Percentiles rank a stretch among this genome's conserved stretches.
phyloP scores from a whole-genome alignment of 2,329 filamentous ascomycete genomes.

The Trichoderma sp. region DNA sequence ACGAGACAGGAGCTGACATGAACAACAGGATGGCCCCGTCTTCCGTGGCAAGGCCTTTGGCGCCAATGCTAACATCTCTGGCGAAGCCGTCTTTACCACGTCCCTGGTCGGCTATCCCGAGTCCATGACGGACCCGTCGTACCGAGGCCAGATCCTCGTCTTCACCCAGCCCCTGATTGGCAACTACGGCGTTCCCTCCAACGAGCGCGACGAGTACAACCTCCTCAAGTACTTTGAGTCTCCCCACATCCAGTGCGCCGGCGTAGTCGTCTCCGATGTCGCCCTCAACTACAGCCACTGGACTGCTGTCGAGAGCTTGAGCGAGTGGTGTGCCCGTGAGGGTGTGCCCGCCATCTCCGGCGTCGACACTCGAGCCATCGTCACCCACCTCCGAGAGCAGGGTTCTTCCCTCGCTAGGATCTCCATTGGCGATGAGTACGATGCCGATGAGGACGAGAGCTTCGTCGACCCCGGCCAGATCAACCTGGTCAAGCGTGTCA shows the following conservation, averaged over 20 bases:
- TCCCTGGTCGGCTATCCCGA: conserved; percentile 97
- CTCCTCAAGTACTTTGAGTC: conserved; percentile 98
- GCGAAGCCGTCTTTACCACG: conserved; percentile 98
- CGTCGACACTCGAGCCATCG: conserved; percentile 94
- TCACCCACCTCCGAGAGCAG: conserved; percentile 93
- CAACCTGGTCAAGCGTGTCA: conserved; percentile 93
- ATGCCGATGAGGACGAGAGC: conserved; percentile 95
- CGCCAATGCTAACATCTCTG: conserved; percentile 93
- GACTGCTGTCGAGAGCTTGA: conserved; percentile 93
- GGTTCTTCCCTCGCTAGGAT: conserved; percentile 95
- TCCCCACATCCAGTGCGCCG: conserved; percentile 93
- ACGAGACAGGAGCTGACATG: conserved; percentile 4
- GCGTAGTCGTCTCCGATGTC: conserved; percentile 93
- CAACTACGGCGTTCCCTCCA: conserved; percentile 96
- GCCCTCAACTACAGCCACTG: conserved; percentile 95
- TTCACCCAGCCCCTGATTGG: conserved; percentile 98
- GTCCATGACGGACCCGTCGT: conserved; percentile 85
- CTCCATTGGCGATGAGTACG: conserved; percentile 94
- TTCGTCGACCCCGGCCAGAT: conserved; percentile 95
- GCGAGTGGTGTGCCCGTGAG: conserved; percentile 93
- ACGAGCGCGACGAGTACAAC: conserved; percentile 80
- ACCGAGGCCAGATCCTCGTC: conserved; percentile 93
- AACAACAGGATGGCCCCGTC: conserved; percentile 78
- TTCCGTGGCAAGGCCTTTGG: conserved; percentile 97
- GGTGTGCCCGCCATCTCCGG: conserved; percentile 95